These are phyloP conservation scores for Heimioporus punctisporus DNA, from an alignment of 1,284 basidiomycete genomes.

Conservation along the genomic window DNA sequence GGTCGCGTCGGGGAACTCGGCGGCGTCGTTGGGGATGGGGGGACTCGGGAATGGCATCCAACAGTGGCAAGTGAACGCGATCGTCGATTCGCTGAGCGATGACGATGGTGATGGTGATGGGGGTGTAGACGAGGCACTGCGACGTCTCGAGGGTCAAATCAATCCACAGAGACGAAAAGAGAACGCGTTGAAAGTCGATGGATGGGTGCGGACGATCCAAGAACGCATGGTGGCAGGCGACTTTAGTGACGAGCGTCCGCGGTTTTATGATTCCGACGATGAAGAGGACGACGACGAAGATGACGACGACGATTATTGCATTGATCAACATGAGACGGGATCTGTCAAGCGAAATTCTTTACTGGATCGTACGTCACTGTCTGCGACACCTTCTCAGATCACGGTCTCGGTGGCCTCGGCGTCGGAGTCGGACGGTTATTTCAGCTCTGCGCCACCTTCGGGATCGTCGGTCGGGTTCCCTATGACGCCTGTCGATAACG, in stretches of 20 bases:
- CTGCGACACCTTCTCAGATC: slow-evolving; percentile 22
- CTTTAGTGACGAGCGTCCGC: slow-evolving; percentile 54
- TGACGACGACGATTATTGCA: slow-evolving; percentile 33
- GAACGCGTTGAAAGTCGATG: slow-evolving; percentile 77
- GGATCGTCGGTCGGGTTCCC: slow-evolving; percentile 17
- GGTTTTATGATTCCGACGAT: slow-evolving; percentile 45
- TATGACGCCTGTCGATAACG: slow-evolving; percentile 14
- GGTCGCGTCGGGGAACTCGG: slow-evolving; percentile 43
- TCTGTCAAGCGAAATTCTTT: slow-evolving; percentile 12
- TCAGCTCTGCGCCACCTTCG: slow-evolving; percentile 20
- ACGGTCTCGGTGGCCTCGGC: slow-evolving; percentile 18
- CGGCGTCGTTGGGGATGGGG: slow-evolving; percentile 42
- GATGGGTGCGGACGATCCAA: slow-evolving; percentile 77
- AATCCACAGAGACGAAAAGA: slow-evolving; percentile 68
- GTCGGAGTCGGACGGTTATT: slow-evolving; percentile 24
- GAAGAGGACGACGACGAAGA: slow-evolving; percentile 44
- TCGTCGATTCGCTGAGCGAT: slow-evolving; percentile 76
- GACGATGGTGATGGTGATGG: slow-evolving; percentile 75
- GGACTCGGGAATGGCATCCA: slow-evolving; percentile 59
- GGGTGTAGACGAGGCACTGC: slow-evolving; percentile 80
- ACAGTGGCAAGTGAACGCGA: slow-evolving; percentile 80
- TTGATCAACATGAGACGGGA: slow-evolving; percentile 38
- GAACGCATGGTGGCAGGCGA: slow-evolving; percentile 63
- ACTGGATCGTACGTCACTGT: slow-evolving; percentile 8
- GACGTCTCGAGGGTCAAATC: slow-evolving; percentile 81